Base-by-base conservation (phyloP, 2,329 filamentous ascomycete species). In the Claviceps fusiformis region DNA sequence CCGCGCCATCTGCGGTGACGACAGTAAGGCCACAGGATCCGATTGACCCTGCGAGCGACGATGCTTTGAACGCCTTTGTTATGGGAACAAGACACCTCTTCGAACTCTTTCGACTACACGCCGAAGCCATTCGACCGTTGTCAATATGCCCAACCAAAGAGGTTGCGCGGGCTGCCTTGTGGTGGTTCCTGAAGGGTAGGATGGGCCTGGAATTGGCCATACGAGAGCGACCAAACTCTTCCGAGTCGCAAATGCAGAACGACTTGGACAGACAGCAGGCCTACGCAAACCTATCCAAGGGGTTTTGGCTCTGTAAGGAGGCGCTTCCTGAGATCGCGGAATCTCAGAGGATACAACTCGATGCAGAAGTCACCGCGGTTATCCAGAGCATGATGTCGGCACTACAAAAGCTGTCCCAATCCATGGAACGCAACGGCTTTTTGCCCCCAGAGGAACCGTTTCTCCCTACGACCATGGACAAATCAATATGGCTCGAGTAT, bases 141-240 rank as follows among this genome's bases (percentile, higher is more conserved):
- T 75, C 80, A 55, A 76, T 78, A 35, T 85, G 81, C 52, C 73
- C 81, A 0, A 75, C 85, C 0, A 75, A 78, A 50, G 81, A 89
- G 57, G 85, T 91, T 73, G 75, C 86, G 10, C 79, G 87, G 56
- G 85, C 83, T 29, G 84, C 82, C 3, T 73, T 88, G 0, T 96
- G 91, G 91, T 96, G 91, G 91, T 95, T 95, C 64, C 66, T 95
- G 49, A 86, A 82, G 61, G 91, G 90, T 24, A 83, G 90, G 58
- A 81, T 84, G 63, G 82, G 83, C 10, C 75, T 95, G 53, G 91
- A 95, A 67, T 69, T 72, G 13, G 75, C 85, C 44, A 83, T 95
- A 50, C 79, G 88, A 57, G 83, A 81, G 53, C 78, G 81, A 7
- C 77, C 83, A 35, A 66, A 53, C 43, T 63, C 68, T 7, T 73